Conservation (phyloP, 805 yeast genomes). For the Starmerella powellii region DNA sequence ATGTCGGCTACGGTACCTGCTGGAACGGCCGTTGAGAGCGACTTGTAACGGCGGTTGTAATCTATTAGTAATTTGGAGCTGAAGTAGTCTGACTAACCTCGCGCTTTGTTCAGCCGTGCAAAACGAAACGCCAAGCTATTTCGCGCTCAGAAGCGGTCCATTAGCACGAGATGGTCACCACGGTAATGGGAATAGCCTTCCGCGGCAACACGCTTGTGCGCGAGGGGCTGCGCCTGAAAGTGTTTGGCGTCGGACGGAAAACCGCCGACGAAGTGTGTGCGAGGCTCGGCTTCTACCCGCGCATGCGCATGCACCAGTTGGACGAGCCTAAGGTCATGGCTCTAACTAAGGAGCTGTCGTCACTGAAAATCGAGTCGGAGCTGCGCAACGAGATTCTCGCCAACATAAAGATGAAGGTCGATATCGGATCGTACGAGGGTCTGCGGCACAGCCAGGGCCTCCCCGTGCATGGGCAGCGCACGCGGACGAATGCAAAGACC, state of each 20-base stretch:
- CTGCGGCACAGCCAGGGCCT: conserved; percentile 71
- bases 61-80: too few species aligned
- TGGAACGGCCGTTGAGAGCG: too few species aligned
- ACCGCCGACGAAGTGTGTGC: conserved; percentile 72
- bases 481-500: conserved; percentile 80
- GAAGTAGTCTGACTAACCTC: too few species aligned
- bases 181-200: conserved; percentile 31
- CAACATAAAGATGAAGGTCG: conserved; percentile 66
- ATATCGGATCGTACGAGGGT: conserved; percentile 79
- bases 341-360: conserved; percentile 75
- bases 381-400: conserved; percentile 45
- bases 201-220: conserved; percentile 28
- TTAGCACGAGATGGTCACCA: conserved; percentile 29
- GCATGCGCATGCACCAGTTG: conserved; percentile 88
- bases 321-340: conserved; percentile 77
- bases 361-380: conserved; percentile 73
- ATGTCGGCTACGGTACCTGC: too few species aligned
- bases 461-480: conserved; percentile 82
- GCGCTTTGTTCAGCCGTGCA: too few species aligned
- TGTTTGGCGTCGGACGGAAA: conserved; percentile 74
- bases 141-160: too few species aligned
- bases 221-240: conserved; percentile 62
- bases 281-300: conserved; percentile 79
- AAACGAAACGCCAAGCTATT: too few species aligned
- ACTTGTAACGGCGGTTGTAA: too few species aligned